Base-by-base conservation (phyloP, 805 yeast genomes). In the Metschnikowia amazonensis region DNA sequence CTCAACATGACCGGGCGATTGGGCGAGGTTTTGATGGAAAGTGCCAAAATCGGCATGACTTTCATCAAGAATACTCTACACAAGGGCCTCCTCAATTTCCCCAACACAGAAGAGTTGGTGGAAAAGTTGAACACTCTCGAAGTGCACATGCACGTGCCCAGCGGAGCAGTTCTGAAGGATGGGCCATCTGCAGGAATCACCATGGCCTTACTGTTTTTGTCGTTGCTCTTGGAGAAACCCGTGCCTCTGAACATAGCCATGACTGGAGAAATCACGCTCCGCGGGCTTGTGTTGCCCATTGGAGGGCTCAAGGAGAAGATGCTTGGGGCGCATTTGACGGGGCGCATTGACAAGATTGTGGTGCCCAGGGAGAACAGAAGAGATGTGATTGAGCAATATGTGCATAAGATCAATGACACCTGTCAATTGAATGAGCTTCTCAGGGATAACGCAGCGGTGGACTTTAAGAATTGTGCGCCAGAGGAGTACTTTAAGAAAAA, bases 221-320 rank as follows among this genome's bases (percentile, higher is more conserved):
- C 78, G 1, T 59, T 74, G 44, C 53, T 72, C 5, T 56, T 74
- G 31, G 69, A 72, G 42, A 71, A 66, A 42, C 75, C 77, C 1
- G 74, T 74, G 5, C 72, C 75, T 0, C 56, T 60, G 11, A 66
- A 70, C 42, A 67, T 84, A 41, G 95, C 95, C 42, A 84, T 87
- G 94, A 87, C 95, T 1, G 95, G 95, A 5, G 95, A 86, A 62
- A 82, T 86, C 49, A 85, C 94, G 0, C 71, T 87, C 3, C 67
- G 92, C 35, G 95, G 95, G 5, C 72, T 82, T 53, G 84, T 87
- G 0, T 68, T 87, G 36, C 90, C 90, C 6, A 86, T 87, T 53
- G 95, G 95, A 4, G 95, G 95, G 0, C 72, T 86, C 23, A 77
- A 82, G 44, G 95, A 86, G 63, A 86, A 86, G 63, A 66, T 86